Evolutionary conservation across 495 filamentous ascomycete species (phyloP).

Genomic region (Lasiosphaeria hispida): DNA sequence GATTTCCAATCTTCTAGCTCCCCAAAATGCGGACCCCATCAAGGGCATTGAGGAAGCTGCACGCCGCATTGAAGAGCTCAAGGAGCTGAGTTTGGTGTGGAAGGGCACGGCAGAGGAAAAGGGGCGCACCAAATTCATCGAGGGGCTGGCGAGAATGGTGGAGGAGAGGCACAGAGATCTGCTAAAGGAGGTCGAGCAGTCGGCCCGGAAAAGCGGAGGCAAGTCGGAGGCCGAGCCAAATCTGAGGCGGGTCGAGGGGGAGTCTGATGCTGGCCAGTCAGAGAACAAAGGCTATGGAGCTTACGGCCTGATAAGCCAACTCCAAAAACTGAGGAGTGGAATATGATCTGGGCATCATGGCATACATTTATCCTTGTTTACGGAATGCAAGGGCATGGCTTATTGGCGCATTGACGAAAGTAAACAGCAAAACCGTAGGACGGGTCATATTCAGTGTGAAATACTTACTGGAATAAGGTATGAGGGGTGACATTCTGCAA

Average conservation of each 20-base stretch:
- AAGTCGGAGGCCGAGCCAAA: slow-evolving; percentile 8
- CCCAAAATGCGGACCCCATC: slow-evolving; percentile 46
- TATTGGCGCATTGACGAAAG: not conserved
- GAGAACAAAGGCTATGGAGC: slow-evolving; percentile 47
- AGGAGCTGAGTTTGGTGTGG: slow-evolving; percentile 75
- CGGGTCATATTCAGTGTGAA: not conserved
- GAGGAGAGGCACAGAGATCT: slow-evolving; percentile 57
- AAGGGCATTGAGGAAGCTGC: slow-evolving; percentile 66
- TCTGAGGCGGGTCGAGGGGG: slow-evolving; percentile 19
- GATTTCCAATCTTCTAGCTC: slow-evolving; percentile 60
- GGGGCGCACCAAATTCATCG: slow-evolving; percentile 76
- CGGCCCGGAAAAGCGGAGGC: slow-evolving; percentile 1
- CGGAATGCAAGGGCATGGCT: no score
- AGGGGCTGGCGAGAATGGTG: slow-evolving; percentile 64
- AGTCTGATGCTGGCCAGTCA: slow-evolving; percentile 12
- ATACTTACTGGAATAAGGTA: no score
- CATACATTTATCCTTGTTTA: no score
- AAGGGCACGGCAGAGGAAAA: slow-evolving; percentile 92
- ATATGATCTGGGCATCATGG: slow-evolving; percentile 46
- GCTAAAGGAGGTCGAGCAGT: slow-evolving; percentile 48
- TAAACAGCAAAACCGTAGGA: not conserved
- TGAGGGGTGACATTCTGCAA: no score
- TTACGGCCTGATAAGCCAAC: slow-evolving; percentile 75
- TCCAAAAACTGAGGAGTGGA: slow-evolving; percentile 76
- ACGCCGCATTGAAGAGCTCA: slow-evolving; percentile 67